Evolutionary conservation across 1,139 yeast species (phyloP).

Genomic region (Blastobotrys niveus): DNA sequence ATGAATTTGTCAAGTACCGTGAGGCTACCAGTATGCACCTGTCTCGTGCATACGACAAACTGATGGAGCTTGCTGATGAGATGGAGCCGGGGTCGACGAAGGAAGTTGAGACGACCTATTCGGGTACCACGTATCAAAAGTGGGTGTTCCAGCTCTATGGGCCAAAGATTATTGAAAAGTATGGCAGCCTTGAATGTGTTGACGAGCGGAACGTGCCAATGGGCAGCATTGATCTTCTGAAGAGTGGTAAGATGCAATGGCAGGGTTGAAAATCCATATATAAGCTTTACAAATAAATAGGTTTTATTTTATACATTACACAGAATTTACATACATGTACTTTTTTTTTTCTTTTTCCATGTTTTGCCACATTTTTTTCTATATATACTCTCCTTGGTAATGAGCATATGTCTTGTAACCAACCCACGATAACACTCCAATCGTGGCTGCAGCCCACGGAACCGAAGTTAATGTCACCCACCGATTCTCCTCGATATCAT

Average conservation of each 20-base stretch:
- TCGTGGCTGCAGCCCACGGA: not conserved
- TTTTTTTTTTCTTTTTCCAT: no score
- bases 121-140: not conserved
- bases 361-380: not conserved
- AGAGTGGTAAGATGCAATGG: slow-evolving; percentile 14
- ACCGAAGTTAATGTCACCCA: not conserved
- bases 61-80: slow-evolving; percentile 5
- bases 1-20: slow-evolving; percentile 9
- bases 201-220: slow-evolving; percentile 11
- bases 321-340: not conserved
- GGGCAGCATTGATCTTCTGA: slow-evolving; percentile 10
- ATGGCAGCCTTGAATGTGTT: slow-evolving; percentile 6
- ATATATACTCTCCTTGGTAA: not conserved
- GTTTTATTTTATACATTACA: no score
- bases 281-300: not conserved
- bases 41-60: slow-evolving; percentile 8
- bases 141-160: slow-evolving; percentile 14
- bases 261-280: not conserved
- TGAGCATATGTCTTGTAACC: not conserved
- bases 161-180: slow-evolving; percentile 13
- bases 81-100: not conserved
- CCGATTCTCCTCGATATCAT: slow-evolving; percentile 3
- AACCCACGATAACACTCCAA: not conserved
- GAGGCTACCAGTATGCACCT: slow-evolving; percentile 10
- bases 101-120: slow-evolving; percentile 1